These are phyloP conservation scores for Chlorella vulgaris DNA, from an alignment of 139 green algal species.

Conservation along the genomic window DNA sequence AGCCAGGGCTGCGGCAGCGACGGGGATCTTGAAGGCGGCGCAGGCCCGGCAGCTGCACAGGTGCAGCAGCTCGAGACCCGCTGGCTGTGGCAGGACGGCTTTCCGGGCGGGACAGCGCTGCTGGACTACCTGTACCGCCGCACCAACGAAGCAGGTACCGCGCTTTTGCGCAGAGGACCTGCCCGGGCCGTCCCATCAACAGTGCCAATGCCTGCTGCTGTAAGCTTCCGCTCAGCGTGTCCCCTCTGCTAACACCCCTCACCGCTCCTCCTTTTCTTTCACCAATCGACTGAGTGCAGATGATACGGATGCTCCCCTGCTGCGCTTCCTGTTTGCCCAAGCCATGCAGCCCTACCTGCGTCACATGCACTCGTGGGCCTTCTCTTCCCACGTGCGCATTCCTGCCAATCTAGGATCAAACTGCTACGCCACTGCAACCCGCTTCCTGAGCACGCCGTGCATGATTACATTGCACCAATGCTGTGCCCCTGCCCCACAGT, in stretches of 20 bases:
- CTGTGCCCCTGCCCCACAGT: background rate
- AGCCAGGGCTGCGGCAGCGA: background rate
- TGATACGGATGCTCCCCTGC: background rate
- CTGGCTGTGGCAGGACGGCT: constrained; percentile 14
- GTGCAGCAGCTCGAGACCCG: too few species aligned
- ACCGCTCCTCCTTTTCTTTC: too few species aligned
- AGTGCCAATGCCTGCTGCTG: too few species aligned
- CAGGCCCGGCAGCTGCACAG: too few species aligned
- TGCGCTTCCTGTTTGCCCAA: constrained; percentile 30
- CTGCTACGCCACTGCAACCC: too few species aligned
- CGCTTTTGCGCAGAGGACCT: background rate
- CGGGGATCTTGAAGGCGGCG: too few species aligned
- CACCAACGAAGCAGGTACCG: constrained; percentile 18
- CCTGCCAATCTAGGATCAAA: too few species aligned
- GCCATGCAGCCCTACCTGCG: constrained; percentile 35
- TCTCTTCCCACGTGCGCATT: constrained; percentile 10
- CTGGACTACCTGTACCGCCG: constrained; percentile 8
- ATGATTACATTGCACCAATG: background rate
- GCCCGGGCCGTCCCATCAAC: too few species aligned
- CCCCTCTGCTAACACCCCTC: too few species aligned
- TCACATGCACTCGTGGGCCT: constrained; percentile 32
- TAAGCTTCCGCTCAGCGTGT: too few species aligned
- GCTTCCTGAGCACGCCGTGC: too few species aligned
- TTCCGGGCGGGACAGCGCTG: constrained; percentile 1
- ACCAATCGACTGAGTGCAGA: background rate